Percentiles rank a stretch among this genome's conserved stretches.
Conservation (phyloP, 306 rosid genomes). For the peach (Prunus persica) region DNA sequence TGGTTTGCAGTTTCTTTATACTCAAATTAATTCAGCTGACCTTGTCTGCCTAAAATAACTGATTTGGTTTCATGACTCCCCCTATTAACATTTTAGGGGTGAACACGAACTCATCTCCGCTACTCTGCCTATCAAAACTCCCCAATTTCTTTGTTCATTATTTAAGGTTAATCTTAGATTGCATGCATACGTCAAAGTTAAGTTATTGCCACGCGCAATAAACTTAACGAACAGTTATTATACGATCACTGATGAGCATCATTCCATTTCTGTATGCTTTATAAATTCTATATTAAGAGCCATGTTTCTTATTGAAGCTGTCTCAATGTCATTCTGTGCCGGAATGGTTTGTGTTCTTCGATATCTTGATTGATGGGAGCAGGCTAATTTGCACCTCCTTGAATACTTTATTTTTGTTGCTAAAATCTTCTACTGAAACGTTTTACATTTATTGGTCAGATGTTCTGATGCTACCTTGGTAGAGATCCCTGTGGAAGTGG, state of each 20-base stretch:
- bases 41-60: too few relatives aligned
- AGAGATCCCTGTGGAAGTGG: slow-evolving; percentile 32
- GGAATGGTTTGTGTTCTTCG: not conserved
- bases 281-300: not conserved
- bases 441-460: slow-evolving; percentile 1
- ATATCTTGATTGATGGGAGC: not conserved
- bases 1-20: too few relatives aligned
- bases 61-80: too few relatives aligned
- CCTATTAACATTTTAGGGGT: too few relatives aligned
- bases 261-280: not conserved
- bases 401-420: not conserved
- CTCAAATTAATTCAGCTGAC: too few relatives aligned
- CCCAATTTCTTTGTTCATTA: too few relatives aligned
- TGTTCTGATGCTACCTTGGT: slow-evolving; percentile 34
- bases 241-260: not conserved
- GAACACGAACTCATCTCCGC: too few relatives aligned
- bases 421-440: not conserved
- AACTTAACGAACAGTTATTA: too few relatives aligned
- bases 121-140: too few relatives aligned
- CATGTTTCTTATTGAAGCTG: not conserved
- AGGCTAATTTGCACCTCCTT: not conserved
- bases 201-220: too few relatives aligned
- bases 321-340: not conserved
- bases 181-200: too few relatives aligned
- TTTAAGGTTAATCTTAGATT: too few relatives aligned